These are phyloP conservation scores for Anastatica hierochuntica DNA, from an alignment of 345 rosid genomes.

Conservation along the genomic window DNA sequence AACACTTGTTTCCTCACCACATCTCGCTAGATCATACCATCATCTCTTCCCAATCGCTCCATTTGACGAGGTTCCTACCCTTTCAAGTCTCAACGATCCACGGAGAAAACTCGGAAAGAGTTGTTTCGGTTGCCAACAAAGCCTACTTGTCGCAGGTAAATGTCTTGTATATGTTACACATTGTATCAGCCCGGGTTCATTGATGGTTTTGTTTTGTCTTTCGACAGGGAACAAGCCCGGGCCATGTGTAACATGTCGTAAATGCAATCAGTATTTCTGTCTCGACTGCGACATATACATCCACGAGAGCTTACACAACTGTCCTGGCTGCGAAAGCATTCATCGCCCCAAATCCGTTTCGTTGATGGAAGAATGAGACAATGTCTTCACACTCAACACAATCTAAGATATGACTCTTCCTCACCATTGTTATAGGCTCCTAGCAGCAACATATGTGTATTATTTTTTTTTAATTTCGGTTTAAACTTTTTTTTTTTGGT, in stretches of 20 bases:
- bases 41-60: slow-evolving; percentile 88
- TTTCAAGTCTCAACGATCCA: slow-evolving; percentile 26
- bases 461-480: no score
- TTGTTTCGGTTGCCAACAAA: slow-evolving; percentile 86
- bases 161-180: no score
- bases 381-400: background rate
- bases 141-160: slow-evolving; percentile 53
- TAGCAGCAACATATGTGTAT: no score
- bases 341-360: slow-evolving; percentile 29
- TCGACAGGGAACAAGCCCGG: slow-evolving; percentile 49
- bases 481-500: no score
- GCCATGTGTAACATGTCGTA: slow-evolving; percentile 52
- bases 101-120: slow-evolving; percentile 29
- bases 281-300: slow-evolving; percentile 89
- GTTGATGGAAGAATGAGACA: slow-evolving; percentile 24
- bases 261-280: slow-evolving; percentile 67
- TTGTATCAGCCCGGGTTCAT: no score
- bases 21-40: slow-evolving; percentile 91
- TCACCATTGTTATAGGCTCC: no score
- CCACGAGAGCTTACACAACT: slow-evolving; percentile 88
- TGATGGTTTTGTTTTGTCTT: background rate
- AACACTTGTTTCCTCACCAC: slow-evolving; percentile 93
- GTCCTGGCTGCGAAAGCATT: slow-evolving; percentile 90
- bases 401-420: no score
- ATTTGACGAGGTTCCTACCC: slow-evolving; percentile 55